Evolutionary conservation across 352 stramenopile genomes (phyloP).

Genomic region (Globisporangium abappressorium): DNA sequence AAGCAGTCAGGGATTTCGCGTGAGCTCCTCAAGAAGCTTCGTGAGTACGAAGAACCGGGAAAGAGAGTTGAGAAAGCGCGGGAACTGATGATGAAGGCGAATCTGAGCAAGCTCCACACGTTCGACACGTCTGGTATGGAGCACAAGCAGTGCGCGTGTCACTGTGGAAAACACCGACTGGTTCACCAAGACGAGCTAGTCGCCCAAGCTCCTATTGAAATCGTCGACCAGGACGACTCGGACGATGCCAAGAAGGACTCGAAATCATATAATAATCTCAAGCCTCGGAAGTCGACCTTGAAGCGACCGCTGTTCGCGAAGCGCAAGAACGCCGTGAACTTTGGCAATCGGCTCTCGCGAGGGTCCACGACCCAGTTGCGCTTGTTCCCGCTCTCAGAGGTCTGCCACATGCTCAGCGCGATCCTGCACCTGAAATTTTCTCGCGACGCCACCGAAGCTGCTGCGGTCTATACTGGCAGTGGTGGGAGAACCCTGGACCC

Average conservation of each 20-base stretch:
- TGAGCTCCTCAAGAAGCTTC: conserved; percentile 29
- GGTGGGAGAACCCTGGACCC: neutral
- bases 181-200: conserved; percentile 23
- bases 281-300: conserved; percentile 25
- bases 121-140: neutral
- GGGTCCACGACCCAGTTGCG: conserved; percentile 32
- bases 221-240: neutral
- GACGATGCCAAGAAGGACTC: conserved; percentile 7
- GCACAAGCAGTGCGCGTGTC: conserved; percentile 30
- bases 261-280: conserved; percentile 18
- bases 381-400: conserved; percentile 52
- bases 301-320: conserved; percentile 28
- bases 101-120: neutral
- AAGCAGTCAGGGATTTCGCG: conserved; percentile 18
- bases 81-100: conserved; percentile 32
- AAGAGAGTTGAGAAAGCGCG: conserved; percentile 49
- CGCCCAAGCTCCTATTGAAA: neutral
- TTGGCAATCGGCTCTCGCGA: conserved; percentile 30
- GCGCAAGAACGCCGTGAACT: conserved; percentile 50
- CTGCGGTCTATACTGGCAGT: neutral
- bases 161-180: conserved; percentile 45
- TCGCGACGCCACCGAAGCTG: conserved; percentile 32
- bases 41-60: conserved; percentile 32
- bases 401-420: conserved; percentile 55
- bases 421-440: conserved; percentile 68